phyloP scores from a whole-genome alignment of 345 rosid genomes.

The Stellera chamaejasme region DNA sequence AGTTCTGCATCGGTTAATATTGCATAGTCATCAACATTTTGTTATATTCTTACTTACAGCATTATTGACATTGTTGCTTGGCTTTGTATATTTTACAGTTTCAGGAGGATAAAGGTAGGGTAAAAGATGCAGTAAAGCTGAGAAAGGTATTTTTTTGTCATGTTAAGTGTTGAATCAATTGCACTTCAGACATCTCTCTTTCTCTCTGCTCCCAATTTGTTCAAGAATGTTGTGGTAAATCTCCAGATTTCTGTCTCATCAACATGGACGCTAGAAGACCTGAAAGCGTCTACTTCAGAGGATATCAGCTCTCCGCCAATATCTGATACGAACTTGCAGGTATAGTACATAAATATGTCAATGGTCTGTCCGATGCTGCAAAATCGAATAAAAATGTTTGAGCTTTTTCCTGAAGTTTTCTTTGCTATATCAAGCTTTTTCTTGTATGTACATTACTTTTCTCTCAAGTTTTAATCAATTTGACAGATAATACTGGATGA shows the following conservation, averaged over 20 bases:
- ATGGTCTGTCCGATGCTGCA: too few species aligned
- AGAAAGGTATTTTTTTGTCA: conserved; percentile 43
- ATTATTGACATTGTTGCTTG: background rate
- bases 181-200: background rate
- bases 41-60: background rate
- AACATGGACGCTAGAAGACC: conserved; percentile 66
- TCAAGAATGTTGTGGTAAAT: conserved; percentile 19
- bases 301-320: conserved; percentile 38
- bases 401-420: too few species aligned
- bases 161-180: too few species aligned
- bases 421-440: too few species aligned
- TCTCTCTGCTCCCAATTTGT: conserved; percentile 9
- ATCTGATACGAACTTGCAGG: conserved; percentile 64
- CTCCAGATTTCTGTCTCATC: conserved; percentile 50
- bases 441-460: too few species aligned
- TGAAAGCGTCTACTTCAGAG: conserved; percentile 56
- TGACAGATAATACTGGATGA: conserved; percentile 73
- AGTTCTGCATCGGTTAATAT: background rate
- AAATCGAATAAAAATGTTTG: too few species aligned
- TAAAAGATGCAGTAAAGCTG: conserved; percentile 68
- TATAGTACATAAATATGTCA: conserved; percentile 4
- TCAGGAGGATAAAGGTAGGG: conserved; percentile 64
- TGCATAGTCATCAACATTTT: background rate
- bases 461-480: background rate
- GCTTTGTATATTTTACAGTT: conserved; percentile 35